Evolutionary conservation across 768 basidiomycete species (phyloP), one percentile per base, ranked within the genome.

Genomic region (Termitomyces sp.): DNA sequence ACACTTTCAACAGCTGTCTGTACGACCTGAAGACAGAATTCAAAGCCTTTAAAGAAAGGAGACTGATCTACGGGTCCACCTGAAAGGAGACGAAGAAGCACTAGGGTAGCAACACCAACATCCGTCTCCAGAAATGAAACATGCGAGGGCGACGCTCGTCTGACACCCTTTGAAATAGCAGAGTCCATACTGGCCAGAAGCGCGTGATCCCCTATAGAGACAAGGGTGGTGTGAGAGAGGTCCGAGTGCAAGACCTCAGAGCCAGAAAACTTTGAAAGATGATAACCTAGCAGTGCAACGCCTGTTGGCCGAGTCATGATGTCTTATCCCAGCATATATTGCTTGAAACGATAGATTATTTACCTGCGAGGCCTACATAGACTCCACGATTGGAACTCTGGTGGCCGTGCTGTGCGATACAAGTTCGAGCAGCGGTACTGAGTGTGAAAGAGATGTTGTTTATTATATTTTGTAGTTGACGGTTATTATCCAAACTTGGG

Each of bases 71-170:
- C 8, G 7, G 49, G 34, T 40, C 55, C 47, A 5, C 37, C 56
- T 52, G 62, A 60, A 60, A 73, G 20, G 57, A 70, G 40, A 25
- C 77, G 70, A 6, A 68, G 59, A 14, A 82, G 69, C 9, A 75
- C 64, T 14, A 82, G 70, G 7, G 74, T 72, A 0, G 76, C 75
- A 6, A 76, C 62, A 3, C 81, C 81, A 34, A 79, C 62, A 11
- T 67, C 69, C 8, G 77, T 80, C 61, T 79, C 81, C 43, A 81
- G 67, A 63, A 80, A 82, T 2, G 79, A 77, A 32, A 60, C 54
- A 54, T 63, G 66, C 15, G 66, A 68, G 5, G 71, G 66, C 31
- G 61, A 43, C 12, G 20, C 50, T 11, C 17, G 57, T 25, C 29
- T 48, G 20, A 14, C 12, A 20, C 51, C 49, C 45, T 49, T 52